These are phyloP conservation scores for Mycena chlorophos DNA, from an alignment of 768 basidiomycete species.

Conservation along the genomic window DNA sequence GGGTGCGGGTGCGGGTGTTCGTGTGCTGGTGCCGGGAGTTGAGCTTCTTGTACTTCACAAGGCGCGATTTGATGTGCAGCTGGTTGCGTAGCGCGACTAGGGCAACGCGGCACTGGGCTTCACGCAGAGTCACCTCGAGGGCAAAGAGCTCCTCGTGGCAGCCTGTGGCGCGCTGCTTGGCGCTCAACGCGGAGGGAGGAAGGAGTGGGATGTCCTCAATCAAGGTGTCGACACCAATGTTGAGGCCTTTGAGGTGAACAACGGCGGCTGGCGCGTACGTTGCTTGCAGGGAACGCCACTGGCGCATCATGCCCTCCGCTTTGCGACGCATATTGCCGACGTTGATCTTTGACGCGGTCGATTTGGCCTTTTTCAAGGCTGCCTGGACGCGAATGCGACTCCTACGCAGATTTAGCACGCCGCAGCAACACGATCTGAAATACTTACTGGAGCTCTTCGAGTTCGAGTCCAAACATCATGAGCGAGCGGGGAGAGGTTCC, in stretches of 20 bases:
- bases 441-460: conserved; percentile 1
- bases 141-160: not conserved
- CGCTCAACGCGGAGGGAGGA: not conserved
- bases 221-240: not conserved
- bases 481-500: not conserved
- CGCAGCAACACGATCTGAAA: not conserved
- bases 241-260: not conserved
- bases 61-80: too few relatives aligned
- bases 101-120: conserved; percentile 8
- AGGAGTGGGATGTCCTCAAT: conserved; percentile 2
- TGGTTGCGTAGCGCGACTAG: conserved; percentile 9
- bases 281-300: not conserved
- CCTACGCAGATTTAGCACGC: not conserved
- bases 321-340: not conserved
- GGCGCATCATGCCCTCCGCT: not conserved
- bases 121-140: conserved; percentile 5
- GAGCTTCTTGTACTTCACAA: not conserved
- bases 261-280: conserved; percentile 1
- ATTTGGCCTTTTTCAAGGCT: not conserved
- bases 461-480: not conserved
- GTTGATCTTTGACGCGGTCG: not conserved
- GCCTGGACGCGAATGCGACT: conserved; percentile 1
- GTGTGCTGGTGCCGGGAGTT: conserved; percentile 3
- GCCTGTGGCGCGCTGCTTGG: not conserved
- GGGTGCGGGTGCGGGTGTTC: conserved; percentile 9